A percentile compares a stretch with the other conserved stretches of the same genome.
Evolutionary conservation across 495 filamentous ascomycete genomes (phyloP).

Genomic region (Penicillium parvum): DNA sequence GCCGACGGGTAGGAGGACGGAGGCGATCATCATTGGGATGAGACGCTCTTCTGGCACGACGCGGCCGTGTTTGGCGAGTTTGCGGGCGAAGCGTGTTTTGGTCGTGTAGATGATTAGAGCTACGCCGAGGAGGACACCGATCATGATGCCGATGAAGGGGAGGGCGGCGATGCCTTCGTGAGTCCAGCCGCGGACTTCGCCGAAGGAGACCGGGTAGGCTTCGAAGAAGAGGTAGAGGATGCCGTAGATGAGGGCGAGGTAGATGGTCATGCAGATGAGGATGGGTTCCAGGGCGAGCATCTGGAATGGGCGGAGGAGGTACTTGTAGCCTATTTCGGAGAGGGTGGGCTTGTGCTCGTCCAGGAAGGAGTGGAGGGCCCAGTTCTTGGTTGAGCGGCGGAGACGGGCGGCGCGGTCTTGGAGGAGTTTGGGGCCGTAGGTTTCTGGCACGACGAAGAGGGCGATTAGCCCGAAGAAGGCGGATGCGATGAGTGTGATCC

Average conservation of each 20-base stretch:
- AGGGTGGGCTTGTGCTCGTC: conserved; percentile 51
- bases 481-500: conserved; percentile 57
- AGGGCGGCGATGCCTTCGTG: conserved; percentile 45
- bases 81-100: conserved; percentile 49
- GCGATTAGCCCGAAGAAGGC: conserved; percentile 45
- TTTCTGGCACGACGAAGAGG: conserved; percentile 55
- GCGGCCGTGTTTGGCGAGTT: conserved; percentile 43
- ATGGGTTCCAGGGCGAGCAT: conserved; percentile 61
- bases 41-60: conserved; percentile 58
- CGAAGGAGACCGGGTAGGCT: conserved; percentile 57
- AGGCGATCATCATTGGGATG: conserved; percentile 54
- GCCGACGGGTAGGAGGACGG: conserved; percentile 51
- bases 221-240: conserved; percentile 62
- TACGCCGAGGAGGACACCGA: conserved; percentile 51
- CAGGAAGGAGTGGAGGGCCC: conserved; percentile 53
- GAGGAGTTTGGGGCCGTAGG: conserved; percentile 54
- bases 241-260: conserved; percentile 52
- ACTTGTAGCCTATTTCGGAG: conserved; percentile 42
- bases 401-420: conserved; percentile 52
- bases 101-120: conserved; percentile 47
- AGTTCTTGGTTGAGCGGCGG: conserved; percentile 58
- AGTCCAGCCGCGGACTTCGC: conserved; percentile 48
- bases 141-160: conserved; percentile 55
- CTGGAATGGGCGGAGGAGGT: conserved; percentile 56
- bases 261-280: conserved; percentile 49